These are phyloP conservation scores for Filobasidium wieringae DNA, from an alignment of 768 basidiomycete genomes.

Conservation along the genomic window DNA sequence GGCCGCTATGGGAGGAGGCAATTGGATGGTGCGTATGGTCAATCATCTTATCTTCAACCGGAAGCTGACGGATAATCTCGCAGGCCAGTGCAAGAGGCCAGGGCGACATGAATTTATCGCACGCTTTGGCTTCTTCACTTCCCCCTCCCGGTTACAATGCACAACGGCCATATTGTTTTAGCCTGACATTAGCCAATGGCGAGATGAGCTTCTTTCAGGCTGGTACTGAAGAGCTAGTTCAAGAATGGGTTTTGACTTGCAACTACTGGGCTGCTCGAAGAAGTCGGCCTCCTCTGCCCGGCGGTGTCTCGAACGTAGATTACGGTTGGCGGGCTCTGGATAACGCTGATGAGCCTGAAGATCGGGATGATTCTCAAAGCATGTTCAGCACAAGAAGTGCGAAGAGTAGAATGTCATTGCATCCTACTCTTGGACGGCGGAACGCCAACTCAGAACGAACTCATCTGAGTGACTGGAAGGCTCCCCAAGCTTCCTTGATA, in stretches of 20 bases:
- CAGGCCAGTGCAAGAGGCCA: conserved; percentile 78
- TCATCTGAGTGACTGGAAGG: conserved; percentile 85
- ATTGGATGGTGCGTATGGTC: conserved; percentile 76
- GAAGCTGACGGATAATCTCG: not conserved
- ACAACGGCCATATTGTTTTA: conserved; percentile 88
- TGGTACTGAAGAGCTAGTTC: conserved; percentile 94
- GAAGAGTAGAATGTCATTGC: conserved; percentile 52
- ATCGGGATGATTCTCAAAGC: conserved; percentile 46
- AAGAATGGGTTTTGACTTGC: conserved; percentile 97
- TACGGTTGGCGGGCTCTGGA: conserved; percentile 85
- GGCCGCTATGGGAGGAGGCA: conserved; percentile 80
- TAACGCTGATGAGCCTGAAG: conserved; percentile 18
- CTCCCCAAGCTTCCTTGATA: conserved; percentile 71
- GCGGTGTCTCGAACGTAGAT: conserved; percentile 98
- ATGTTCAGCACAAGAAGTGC: conserved; percentile 62
- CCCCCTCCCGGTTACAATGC: conserved; percentile 86
- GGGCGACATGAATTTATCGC: conserved; percentile 71
- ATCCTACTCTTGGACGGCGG: conserved; percentile 19
- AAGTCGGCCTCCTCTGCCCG: conserved; percentile 86
- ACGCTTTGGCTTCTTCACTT: conserved; percentile 73
- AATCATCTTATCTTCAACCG: not conserved
- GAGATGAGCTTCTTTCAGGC: conserved; percentile 98
- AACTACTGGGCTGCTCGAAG: conserved; percentile 98
- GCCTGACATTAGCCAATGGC: conserved; percentile 72
- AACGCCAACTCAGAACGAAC: conserved; percentile 47